phyloP scores from a whole-genome alignment of 495 filamentous ascomycete species.

The Aspergillus panamensis region DNA sequence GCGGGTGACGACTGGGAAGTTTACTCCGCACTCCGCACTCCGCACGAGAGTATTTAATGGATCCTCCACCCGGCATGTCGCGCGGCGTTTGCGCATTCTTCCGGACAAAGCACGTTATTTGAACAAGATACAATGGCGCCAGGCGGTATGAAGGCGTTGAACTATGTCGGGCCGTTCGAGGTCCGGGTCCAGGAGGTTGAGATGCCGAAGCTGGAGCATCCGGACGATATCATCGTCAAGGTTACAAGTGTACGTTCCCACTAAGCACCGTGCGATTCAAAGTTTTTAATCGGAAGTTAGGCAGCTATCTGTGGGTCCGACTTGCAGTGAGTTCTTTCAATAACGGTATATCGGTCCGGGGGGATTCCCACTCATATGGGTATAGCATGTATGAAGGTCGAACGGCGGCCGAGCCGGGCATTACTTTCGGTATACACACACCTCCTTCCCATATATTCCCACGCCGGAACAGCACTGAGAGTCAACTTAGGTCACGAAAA shows the following conservation, averaged over 20 bases:
- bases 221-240: constrained; percentile 53
- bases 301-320: constrained; percentile 53
- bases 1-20: not conserved
- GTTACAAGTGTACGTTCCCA: constrained; percentile 48
- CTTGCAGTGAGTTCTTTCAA: constrained; percentile 29
- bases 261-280: not conserved
- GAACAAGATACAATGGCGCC: constrained; percentile 19
- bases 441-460: not conserved
- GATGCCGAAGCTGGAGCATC: constrained; percentile 49
- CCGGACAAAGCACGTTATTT: not conserved
- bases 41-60: not conserved
- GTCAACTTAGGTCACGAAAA: constrained; percentile 49
- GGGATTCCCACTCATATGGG: constrained; percentile 12
- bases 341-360: not conserved
- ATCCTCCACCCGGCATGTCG: not conserved
- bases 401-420: constrained; percentile 49
- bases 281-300: constrained; percentile 15
- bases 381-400: constrained; percentile 51
- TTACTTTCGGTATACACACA: constrained; percentile 45
- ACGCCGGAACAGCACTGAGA: not conserved
- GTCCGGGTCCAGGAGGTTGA: constrained; percentile 49
- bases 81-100: not conserved
- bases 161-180: constrained; percentile 51
- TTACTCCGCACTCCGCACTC: constrained; percentile 10
- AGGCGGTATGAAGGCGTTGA: constrained; percentile 52